phyloP scores from a whole-genome alignment of 2,329 filamentous ascomycete genomes.

The Cercospora beticola region DNA sequence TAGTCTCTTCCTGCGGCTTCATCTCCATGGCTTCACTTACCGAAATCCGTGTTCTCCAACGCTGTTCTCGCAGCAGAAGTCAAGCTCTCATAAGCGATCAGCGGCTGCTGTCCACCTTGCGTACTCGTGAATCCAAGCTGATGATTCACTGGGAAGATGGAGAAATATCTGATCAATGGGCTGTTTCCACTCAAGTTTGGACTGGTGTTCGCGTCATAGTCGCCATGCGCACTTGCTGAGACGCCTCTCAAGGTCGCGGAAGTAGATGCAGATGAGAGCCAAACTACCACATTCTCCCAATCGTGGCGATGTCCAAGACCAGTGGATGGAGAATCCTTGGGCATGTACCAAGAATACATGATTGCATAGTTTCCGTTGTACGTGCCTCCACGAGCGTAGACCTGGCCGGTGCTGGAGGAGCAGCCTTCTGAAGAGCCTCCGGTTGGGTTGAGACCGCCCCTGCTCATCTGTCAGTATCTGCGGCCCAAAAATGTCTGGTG shows the following conservation, averaged over 20 bases:
- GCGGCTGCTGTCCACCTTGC: conserved; percentile 38
- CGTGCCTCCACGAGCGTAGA: conserved; percentile 49
- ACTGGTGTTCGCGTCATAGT: conserved; percentile 47
- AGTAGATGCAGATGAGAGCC: conserved; percentile 45
- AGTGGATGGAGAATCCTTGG: conserved; percentile 47
- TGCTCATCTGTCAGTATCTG: conserved; percentile 25
- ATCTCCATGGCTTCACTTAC: conserved; percentile 19
- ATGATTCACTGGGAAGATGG: conserved; percentile 50
- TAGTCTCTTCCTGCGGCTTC: conserved; percentile 4
- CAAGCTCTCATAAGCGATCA: conserved; percentile 54
- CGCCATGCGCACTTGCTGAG: conserved; percentile 54
- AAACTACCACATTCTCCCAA: conserved; percentile 58
- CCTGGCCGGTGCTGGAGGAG: conserved; percentile 49
- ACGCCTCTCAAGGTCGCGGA: conserved; percentile 50
- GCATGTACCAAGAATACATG: conserved; percentile 56
- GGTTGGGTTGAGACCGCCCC: conserved; percentile 46
- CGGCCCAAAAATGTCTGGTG: background rate
- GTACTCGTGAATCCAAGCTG: conserved; percentile 45
- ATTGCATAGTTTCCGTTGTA: conserved; percentile 49
- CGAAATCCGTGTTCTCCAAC: conserved; percentile 50
- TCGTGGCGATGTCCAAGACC: conserved; percentile 56
- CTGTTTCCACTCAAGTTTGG: conserved; percentile 46
- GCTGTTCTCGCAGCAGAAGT: conserved; percentile 45
- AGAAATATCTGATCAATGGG: conserved; percentile 52
- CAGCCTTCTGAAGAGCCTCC: conserved; percentile 46